A percentile compares a stretch with the other conserved stretches of the same genome.
These are phyloP conservation scores for Echeveria elegans DNA, from an alignment of 164 flowering plant species.

Conservation along the genomic window DNA sequence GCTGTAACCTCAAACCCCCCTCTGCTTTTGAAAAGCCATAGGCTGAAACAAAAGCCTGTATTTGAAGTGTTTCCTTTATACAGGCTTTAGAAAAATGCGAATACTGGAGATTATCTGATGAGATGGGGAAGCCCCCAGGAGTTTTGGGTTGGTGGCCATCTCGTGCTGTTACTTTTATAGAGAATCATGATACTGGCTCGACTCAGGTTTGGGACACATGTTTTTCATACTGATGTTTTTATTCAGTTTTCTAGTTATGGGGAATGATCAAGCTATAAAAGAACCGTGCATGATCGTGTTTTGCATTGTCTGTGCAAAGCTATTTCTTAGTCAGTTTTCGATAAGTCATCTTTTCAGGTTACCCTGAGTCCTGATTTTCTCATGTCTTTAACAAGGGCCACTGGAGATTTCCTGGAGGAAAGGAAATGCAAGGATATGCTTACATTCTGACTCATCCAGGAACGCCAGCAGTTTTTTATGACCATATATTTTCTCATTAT, in stretches of 20 bases:
- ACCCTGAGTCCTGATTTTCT: neutral
- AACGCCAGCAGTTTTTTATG: conserved; percentile 88
- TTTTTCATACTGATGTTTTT: neutral
- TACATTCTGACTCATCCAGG: conserved; percentile 97
- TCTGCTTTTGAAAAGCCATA: neutral
- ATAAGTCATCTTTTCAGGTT: neutral
- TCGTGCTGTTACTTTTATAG: conserved; percentile 96
- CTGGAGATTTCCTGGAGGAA: conserved; percentile 97
- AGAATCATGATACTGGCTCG: conserved; percentile 99
- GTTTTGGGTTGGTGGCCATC: conserved; percentile 99
- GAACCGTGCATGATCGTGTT: neutral
- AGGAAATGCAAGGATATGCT: conserved; percentile 99
- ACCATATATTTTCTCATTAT: conserved; percentile 71
- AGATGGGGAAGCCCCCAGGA: conserved; percentile 90
- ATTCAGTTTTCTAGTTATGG: neutral
- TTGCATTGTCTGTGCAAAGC: neutral
- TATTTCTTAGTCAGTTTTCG: neutral
- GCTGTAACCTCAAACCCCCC: neutral
- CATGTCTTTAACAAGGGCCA: conserved; percentile 57
- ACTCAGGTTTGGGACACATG: conserved; percentile 62
- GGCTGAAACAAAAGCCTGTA: neutral
- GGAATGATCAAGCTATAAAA: neutral
- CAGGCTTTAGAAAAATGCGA: conserved; percentile 84
- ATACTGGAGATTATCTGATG: conserved; percentile 92
- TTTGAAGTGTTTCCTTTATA: conserved; percentile 9